These are phyloP conservation scores for Coffea eugenioides DNA, from an alignment of 257 asterid species.

Conservation along the genomic window DNA sequence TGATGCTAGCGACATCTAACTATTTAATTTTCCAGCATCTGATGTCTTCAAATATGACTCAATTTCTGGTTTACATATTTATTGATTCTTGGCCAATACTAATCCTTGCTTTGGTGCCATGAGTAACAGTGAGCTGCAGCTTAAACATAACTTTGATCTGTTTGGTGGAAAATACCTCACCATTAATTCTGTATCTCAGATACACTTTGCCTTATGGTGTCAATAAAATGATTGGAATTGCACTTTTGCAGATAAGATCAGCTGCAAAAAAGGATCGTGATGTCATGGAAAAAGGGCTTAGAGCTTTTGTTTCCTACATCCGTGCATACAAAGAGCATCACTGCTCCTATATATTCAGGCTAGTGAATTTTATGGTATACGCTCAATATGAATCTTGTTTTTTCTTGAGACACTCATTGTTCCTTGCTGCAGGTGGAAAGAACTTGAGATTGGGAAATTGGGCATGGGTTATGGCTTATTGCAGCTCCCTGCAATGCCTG, in stretches of 20 bases:
- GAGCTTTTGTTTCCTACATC: constrained; percentile 85
- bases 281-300: constrained; percentile 92
- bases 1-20: background rate
- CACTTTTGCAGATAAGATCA: constrained; percentile 60
- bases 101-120: background rate
- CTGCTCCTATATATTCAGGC: constrained; percentile 87
- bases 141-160: background rate
- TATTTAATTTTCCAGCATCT: background rate
- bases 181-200: background rate
- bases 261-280: constrained; percentile 86
- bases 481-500: constrained; percentile 91
- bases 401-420: background rate
- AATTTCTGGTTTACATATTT: background rate
- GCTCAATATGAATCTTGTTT: background rate
- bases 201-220: background rate
- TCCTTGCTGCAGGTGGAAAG: constrained; percentile 70
- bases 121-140: background rate
- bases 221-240: background rate
- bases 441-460: constrained; percentile 91
- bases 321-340: constrained; percentile 96
- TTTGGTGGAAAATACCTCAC: background rate
- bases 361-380: constrained; percentile 6
- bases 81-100: background rate
- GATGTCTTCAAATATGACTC: background rate
- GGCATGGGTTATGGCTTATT: constrained; percentile 91